Conservation (phyloP, 352 stramenopile species). For the Phytopythium oedochilum region DNA sequence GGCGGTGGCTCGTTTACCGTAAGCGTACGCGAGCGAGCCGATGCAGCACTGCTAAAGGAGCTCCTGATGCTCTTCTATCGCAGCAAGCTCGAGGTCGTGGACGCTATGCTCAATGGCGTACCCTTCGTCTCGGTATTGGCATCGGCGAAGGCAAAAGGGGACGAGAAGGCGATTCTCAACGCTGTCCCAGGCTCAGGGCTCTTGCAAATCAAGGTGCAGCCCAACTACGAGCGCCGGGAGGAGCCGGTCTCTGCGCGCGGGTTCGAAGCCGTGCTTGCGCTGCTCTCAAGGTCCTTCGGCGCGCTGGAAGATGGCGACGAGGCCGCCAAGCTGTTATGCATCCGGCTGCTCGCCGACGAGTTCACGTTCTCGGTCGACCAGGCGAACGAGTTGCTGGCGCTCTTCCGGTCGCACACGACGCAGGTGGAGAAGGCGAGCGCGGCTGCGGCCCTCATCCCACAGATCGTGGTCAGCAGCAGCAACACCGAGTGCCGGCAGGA, state of each 20-base stretch:
- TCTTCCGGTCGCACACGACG: conserved; percentile 59
- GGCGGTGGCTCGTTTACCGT: conserved; percentile 31
- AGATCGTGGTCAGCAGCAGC: conserved; percentile 34
- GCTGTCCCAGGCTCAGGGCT: conserved; percentile 32
- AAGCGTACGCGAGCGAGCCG: conserved; percentile 42
- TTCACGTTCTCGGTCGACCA: conserved; percentile 53
- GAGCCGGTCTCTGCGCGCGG: conserved; percentile 35
- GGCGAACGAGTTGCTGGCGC: conserved; percentile 45
- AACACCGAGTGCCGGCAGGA: conserved; percentile 19
- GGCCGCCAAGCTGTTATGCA: conserved; percentile 53
- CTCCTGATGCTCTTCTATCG: conserved; percentile 48
- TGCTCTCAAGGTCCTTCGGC: conserved; percentile 44
- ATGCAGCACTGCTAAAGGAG: conserved; percentile 50
- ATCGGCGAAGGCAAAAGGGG: conserved; percentile 7
- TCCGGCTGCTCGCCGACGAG: conserved; percentile 57
- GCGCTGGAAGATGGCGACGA: conserved; percentile 44
- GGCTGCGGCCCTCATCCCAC: conserved; percentile 54
- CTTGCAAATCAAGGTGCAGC: conserved; percentile 54
- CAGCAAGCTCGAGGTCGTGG: conserved; percentile 54
- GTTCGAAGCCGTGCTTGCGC: conserved; percentile 29
- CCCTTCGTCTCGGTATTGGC: conserved; percentile 11
- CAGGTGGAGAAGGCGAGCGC: conserved; percentile 68
- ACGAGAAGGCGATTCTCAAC: conserved; percentile 45
- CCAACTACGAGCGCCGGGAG: conserved; percentile 56
- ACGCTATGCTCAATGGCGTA: conserved; percentile 37